phyloP scores from a whole-genome alignment of 2,329 filamentous ascomycete genomes.

The Knoxdaviesia proteae region DNA sequence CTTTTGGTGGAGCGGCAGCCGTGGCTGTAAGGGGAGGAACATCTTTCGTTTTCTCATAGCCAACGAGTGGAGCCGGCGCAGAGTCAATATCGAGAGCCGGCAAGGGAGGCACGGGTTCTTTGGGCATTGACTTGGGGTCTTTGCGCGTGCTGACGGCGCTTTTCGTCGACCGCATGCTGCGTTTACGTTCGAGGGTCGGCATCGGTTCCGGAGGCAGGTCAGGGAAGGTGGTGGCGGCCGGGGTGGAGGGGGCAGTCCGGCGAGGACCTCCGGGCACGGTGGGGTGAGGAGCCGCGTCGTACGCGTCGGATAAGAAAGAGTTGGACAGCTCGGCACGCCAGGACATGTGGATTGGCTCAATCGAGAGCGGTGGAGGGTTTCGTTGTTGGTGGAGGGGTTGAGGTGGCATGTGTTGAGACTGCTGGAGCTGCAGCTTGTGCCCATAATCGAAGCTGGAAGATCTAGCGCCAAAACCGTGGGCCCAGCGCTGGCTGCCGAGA shows the following conservation, averaged over 20 bases:
- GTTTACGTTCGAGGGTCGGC: slow-evolving; percentile 27
- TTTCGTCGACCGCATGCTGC: slow-evolving; percentile 35
- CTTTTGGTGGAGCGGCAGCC: slow-evolving; percentile 37
- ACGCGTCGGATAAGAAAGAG: slow-evolving; percentile 29
- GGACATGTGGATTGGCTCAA: slow-evolving; percentile 4
- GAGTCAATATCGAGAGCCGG: slow-evolving; percentile 23
- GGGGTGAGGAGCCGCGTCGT: slow-evolving; percentile 71
- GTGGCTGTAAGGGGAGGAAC: slow-evolving; percentile 12
- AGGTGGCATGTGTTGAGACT: slow-evolving; percentile 5
- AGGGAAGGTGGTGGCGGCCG: slow-evolving; percentile 13
- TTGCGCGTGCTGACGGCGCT: slow-evolving; percentile 10
- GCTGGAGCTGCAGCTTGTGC: slow-evolving; percentile 15
- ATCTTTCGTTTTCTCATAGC: slow-evolving; percentile 38
- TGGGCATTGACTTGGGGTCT: slow-evolving; percentile 1
- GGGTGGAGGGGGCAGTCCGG: slow-evolving; percentile 16
- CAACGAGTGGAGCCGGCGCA: slow-evolving; percentile 35
- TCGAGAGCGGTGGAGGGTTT: slow-evolving; percentile 7
- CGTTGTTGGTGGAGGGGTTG: slow-evolving; percentile 8
- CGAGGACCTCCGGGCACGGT: slow-evolving; percentile 66
- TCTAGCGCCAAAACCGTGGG: slow-evolving; percentile 25
- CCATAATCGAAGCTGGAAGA: slow-evolving; percentile 60
- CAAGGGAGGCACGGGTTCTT: slow-evolving; percentile 6
- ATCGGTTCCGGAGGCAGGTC: slow-evolving; percentile 14
- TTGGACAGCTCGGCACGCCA: slow-evolving; percentile 29
- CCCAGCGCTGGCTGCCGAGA: slow-evolving; percentile 36